Percentiles rank a stretch among this genome's conserved stretches.
These are phyloP conservation scores for Salix purpurea DNA, from an alignment of 345 rosid species.

Conservation along the genomic window DNA sequence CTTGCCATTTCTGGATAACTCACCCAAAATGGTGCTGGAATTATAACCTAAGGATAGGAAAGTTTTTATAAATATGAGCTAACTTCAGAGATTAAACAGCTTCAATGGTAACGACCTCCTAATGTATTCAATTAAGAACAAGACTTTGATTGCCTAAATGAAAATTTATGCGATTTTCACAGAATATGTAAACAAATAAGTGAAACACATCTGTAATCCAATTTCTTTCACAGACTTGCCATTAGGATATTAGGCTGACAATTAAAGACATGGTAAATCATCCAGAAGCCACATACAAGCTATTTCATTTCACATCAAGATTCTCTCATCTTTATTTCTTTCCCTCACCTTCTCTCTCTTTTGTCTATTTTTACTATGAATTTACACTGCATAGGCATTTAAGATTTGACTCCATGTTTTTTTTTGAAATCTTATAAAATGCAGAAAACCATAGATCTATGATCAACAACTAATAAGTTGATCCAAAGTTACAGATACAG, in stretches of 20 bases:
- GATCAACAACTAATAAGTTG: neutral
- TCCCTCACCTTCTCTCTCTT: neutral
- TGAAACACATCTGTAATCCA: neutral
- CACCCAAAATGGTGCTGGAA: slow-evolving; percentile 96
- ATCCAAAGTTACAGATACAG: neutral
- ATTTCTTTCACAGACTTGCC: neutral
- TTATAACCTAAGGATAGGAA: slow-evolving; percentile 56
- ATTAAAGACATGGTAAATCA: neutral
- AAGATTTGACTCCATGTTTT: neutral
- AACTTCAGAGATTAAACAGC: slow-evolving; percentile 1
- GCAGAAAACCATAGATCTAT: neutral
- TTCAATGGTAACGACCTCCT: neutral
- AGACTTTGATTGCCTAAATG: neutral
- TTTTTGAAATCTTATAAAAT: neutral
- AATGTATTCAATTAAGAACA: neutral
- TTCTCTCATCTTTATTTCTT: neutral
- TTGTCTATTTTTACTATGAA: neutral
- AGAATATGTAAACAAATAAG: neutral
- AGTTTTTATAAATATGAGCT: neutral
- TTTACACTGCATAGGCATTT: neutral
- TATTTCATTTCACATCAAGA: neutral
- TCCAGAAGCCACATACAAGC: neutral
- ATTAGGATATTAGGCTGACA: neutral
- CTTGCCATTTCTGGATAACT: slow-evolving; percentile 98
- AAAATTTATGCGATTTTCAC: neutral